phyloP scores from a whole-genome alignment of 192 early-diverging fungal species.

The Podila horticola region DNA sequence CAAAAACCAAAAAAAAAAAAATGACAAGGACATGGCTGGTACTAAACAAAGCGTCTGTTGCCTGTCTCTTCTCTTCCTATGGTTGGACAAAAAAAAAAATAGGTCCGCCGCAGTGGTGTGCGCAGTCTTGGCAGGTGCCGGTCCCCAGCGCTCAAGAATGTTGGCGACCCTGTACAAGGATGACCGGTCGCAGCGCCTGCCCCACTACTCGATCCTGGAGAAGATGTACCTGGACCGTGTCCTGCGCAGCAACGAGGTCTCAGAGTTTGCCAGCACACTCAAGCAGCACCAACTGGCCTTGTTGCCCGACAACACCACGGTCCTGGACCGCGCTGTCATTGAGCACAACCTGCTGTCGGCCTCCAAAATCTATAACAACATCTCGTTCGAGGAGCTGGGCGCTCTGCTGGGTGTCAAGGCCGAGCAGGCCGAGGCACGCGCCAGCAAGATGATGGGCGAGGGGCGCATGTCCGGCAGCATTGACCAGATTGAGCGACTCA shows the following conservation, averaged over 20 bases:
- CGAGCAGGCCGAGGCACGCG: conserved; percentile 87
- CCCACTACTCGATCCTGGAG: conserved; percentile 82
- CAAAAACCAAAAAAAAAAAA: no score
- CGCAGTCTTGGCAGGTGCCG: conserved; percentile 90
- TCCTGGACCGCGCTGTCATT: conserved; percentile 91
- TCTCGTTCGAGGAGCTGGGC: conserved; percentile 88
- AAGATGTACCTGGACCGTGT: conserved; percentile 96
- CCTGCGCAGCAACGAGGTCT: conserved; percentile 80
- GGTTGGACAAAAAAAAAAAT: no score
- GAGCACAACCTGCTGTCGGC: conserved; percentile 94
- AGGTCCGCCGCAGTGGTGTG: conserved; percentile 86
- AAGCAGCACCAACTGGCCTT: conserved; percentile 82
- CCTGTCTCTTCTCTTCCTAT: no score
- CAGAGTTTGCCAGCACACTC: conserved; percentile 77
- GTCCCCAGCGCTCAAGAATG: conserved; percentile 87
- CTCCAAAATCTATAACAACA: conserved; percentile 92
- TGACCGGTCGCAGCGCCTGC: conserved; percentile 84
- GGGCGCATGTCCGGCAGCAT: conserved; percentile 88
- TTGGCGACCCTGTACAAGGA: conserved; percentile 93
- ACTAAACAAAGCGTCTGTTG: no score
- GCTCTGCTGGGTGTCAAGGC: conserved; percentile 76
- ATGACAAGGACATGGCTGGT: no score
- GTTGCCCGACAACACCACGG: conserved; percentile 79
- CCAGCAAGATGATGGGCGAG: conserved; percentile 91
- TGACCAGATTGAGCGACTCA: conserved; percentile 89